Percentiles rank a stretch among this genome's conserved stretches.
These are phyloP conservation scores for Pythium folliculosum DNA, from an alignment of 352 stramenopile species.

Conservation along the genomic window DNA sequence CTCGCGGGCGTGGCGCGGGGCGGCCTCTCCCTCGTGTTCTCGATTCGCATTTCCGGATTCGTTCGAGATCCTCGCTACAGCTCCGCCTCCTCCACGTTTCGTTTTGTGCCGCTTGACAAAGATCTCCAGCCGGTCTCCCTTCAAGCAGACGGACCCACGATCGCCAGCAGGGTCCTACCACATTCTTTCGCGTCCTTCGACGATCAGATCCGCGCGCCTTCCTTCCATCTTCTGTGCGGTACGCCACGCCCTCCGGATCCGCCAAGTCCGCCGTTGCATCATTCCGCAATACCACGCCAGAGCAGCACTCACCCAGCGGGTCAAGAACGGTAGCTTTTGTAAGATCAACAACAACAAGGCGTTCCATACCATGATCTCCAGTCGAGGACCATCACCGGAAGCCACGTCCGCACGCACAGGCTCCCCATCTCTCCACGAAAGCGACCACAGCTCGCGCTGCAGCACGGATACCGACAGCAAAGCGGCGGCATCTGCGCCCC, in stretches of 20 bases:
- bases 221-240: constrained; percentile 10
- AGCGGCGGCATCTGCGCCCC: too few species aligned
- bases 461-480: not conserved
- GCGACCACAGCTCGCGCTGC: not conserved
- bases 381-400: constrained; percentile 2
- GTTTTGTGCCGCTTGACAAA: not conserved
- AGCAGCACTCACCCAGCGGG: not conserved
- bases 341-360: not conserved
- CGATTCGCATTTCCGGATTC: constrained; percentile 18
- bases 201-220: constrained; percentile 12
- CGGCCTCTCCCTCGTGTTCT: not conserved
- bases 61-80: constrained; percentile 1
- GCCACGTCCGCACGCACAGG: not conserved
- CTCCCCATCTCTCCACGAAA: not conserved
- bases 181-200: constrained; percentile 8
- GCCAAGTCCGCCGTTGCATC: constrained; percentile 7
- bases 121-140: not conserved
- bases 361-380: constrained; percentile 7
- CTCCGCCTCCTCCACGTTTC: not conserved
- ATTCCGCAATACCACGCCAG: constrained; percentile 1
- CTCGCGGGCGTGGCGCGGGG: not conserved
- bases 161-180: not conserved
- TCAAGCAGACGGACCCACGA: constrained; percentile 2
- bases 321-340: not conserved
- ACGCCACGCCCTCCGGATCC: not conserved